phyloP scores from a whole-genome alignment of 352 stramenopile species.

The Phytopythium sindhum region DNA sequence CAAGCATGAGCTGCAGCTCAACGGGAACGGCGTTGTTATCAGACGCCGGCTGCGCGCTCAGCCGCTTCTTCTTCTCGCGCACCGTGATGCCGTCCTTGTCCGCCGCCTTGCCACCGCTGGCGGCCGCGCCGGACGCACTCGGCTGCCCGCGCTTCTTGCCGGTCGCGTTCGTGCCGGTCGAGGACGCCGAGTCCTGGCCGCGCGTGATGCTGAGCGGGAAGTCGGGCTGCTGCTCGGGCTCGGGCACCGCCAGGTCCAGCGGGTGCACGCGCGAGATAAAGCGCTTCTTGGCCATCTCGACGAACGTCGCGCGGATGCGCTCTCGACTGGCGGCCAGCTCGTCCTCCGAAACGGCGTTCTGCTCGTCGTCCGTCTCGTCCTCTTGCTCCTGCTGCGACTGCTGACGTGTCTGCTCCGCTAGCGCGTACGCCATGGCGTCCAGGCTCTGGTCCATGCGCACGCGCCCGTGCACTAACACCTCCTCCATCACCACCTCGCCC shows the following conservation, averaged over 20 bases:
- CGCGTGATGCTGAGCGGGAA: constrained; percentile 64
- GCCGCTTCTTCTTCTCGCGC: constrained; percentile 62
- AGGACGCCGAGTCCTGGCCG: constrained; percentile 29
- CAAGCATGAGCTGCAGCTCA: constrained; percentile 84
- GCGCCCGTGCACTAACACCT: constrained; percentile 79
- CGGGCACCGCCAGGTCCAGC: constrained; percentile 67
- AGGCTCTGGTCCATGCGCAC: constrained; percentile 84
- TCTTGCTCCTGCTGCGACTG: constrained; percentile 6
- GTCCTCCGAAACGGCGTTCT: constrained; percentile 44
- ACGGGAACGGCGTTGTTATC: constrained; percentile 58
- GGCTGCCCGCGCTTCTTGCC: constrained; percentile 18
- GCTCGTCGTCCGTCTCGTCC: constrained; percentile 13
- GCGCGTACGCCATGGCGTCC: constrained; percentile 76
- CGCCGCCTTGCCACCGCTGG: constrained; percentile 4
- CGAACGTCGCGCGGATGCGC: constrained; percentile 60
- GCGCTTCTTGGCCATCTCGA: constrained; percentile 88
- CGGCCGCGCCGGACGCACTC: background rate
- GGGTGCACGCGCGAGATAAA: constrained; percentile 86
- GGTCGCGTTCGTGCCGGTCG: constrained; percentile 6
- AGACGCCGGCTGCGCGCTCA: constrained; percentile 12
- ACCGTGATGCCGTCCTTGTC: constrained; percentile 74
- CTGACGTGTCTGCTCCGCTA: constrained; percentile 54
- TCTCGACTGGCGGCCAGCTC: constrained; percentile 67
- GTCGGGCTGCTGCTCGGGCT: constrained; percentile 53
- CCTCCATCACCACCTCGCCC: constrained; percentile 87